Evolutionary conservation across 192 early-diverging fungal species (phyloP).

Genomic region (Pilobolus umbonatus): DNA sequence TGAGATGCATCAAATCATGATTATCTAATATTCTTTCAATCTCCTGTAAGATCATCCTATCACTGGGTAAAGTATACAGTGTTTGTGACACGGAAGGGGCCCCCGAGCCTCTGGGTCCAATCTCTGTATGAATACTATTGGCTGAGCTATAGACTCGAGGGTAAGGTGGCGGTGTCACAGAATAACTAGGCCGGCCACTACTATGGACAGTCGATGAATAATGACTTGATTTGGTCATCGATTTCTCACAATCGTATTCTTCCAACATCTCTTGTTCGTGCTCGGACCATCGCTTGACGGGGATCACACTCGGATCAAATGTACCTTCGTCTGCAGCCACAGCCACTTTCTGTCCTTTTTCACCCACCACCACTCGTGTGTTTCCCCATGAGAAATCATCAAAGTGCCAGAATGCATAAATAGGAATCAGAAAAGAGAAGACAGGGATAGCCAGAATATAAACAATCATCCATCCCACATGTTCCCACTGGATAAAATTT

Average conservation of each 20-base stretch:
- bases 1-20: slow-evolving; percentile 65
- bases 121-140: slow-evolving; percentile 8
- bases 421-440: slow-evolving; percentile 71
- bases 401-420: slow-evolving; percentile 98
- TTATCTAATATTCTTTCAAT: slow-evolving; percentile 68
- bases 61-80: slow-evolving; percentile 50
- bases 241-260: slow-evolving; percentile 7
- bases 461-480: slow-evolving; percentile 86
- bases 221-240: slow-evolving; percentile 3
- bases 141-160: not conserved
- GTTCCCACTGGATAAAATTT: slow-evolving; percentile 50
- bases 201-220: not conserved
- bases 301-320: slow-evolving; percentile 65
- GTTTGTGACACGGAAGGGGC: slow-evolving; percentile 1
- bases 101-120: not conserved
- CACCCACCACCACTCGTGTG: slow-evolving; percentile 85
- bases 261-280: slow-evolving; percentile 54
- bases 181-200: not conserved
- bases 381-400: slow-evolving; percentile 99
- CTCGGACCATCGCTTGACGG: slow-evolving; percentile 62
- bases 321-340: slow-evolving; percentile 42
- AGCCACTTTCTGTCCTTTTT: slow-evolving; percentile 15
- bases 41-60: slow-evolving; percentile 67
- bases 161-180: not conserved
- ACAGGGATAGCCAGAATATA: slow-evolving; percentile 86